Evolutionary conservation across 495 filamentous ascomycete genomes (phyloP).

Genomic region (Peziza echinospora): DNA sequence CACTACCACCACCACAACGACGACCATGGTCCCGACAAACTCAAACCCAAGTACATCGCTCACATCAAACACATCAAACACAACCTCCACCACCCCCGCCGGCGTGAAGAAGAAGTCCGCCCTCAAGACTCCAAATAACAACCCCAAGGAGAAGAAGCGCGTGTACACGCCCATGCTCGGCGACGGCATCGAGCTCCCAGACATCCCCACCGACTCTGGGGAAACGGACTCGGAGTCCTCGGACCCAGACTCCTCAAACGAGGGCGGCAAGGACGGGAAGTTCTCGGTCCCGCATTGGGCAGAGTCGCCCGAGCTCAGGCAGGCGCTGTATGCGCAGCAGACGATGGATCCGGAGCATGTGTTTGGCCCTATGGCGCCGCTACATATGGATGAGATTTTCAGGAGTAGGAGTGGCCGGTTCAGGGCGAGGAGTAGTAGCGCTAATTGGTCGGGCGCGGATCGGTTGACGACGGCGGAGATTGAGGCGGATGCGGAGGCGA

Average conservation of each 20-base stretch:
- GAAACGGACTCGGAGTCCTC: not conserved
- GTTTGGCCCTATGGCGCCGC: slow-evolving; percentile 66
- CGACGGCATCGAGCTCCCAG: slow-evolving; percentile 65
- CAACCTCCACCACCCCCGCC: slow-evolving; percentile 3
- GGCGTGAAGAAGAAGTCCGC: slow-evolving; percentile 18
- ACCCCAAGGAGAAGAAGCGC: slow-evolving; percentile 38
- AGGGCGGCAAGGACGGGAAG: slow-evolving; percentile 19
- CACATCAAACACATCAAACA: slow-evolving; percentile 14
- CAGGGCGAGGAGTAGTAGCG: slow-evolving; percentile 69
- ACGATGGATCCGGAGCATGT: slow-evolving; percentile 62
- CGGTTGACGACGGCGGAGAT: slow-evolving; percentile 77
- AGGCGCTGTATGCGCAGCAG: slow-evolving; percentile 52
- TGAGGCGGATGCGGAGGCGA: slow-evolving; percentile 51
- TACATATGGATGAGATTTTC: slow-evolving; percentile 92
- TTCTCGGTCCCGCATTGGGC: slow-evolving; percentile 60
- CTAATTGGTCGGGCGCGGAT: slow-evolving; percentile 80
- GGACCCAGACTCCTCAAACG: slow-evolving; percentile 40
- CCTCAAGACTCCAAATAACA: slow-evolving; percentile 35
- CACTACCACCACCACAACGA: slow-evolving; percentile 21
- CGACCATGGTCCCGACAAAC: slow-evolving; percentile 36
- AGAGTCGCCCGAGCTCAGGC: slow-evolving; percentile 53
- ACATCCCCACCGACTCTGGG: slow-evolving; percentile 73
- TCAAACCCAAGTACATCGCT: not conserved
- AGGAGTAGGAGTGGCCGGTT: slow-evolving; percentile 59
- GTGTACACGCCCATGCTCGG: slow-evolving; percentile 30